Evolutionary conservation across 495 filamentous ascomycete genomes (phyloP), one percentile per base, ranked within the genome.

Genomic region (Lasiosphaeris hirsuta): DNA sequence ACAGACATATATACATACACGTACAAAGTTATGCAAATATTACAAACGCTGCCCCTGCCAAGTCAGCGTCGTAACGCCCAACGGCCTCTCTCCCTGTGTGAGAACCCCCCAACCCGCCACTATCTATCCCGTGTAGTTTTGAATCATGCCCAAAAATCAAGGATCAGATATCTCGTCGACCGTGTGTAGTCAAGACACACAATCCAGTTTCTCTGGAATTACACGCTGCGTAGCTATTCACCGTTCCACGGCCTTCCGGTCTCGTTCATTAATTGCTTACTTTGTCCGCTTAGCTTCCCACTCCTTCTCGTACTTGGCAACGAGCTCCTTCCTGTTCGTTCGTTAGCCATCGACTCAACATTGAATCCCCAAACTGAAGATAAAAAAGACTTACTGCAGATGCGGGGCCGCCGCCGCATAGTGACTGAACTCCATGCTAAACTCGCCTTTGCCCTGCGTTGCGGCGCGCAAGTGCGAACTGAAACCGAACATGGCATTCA

Each of bases 401-500:
- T 97, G 93, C 57, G 85, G 84, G 48, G 92, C 89, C 61, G 93
- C 89, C 52, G 89, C 80, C 54, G 86, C 84, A 69, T 99, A 97
- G 75, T 97, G 92, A 69, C 87, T 90, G 72, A 97, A 99, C 78
- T 99, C 95, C 95, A 99, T 99, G 59, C 81, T 87, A 66, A 96
- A 99, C 78, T 99, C 95, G 62, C 95, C 95, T 81, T 99, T 99
- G 51, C 94, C 95, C 78, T 99, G 95, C 9, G 93, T 97, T 18
- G 91, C 88, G 4, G 95, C 95, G 60, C 95, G 82, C 72, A 99
- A 75, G 73, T 95, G 86, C 38, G 82, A 86, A 57, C 85, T 90
- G 76, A 99, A 97, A 52, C 95, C 95, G 74, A 99, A 99, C 95
- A 99, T 97, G 63, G 85, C 83, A 68, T 96, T 94, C 71, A 99